Base-by-base conservation (phyloP, 2,329 filamentous ascomycete genomes). In the Colletotrichum chlorophyti region DNA sequence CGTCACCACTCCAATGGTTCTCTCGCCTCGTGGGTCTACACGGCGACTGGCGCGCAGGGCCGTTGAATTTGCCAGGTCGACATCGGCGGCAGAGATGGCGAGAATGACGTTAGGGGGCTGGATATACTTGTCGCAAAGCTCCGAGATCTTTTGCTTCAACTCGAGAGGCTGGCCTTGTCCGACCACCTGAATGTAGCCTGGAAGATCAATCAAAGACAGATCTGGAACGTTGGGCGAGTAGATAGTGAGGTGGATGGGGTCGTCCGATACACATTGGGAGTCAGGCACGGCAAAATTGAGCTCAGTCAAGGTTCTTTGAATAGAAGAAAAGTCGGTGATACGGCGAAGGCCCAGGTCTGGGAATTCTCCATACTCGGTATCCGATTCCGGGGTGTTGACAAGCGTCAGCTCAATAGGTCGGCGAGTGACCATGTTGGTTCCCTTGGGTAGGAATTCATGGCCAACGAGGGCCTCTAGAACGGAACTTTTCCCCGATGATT, bases 121-220 rank as follows among this genome's bases (percentile, higher is more conserved):
- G 48, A 99, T 99, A 69, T 99, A 99, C 77, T 97, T 98, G 74
- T 99, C 95, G 72, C 95, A 99, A 11, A 99, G 86, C 68, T 97
- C 93, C 3, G 91, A 86, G 63, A 99, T 99, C 77, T 96, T 97
- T 69, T 96, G 91, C 76, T 98, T 98, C 51, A 99, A 79, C 73
- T 97, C 89, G 4, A 89, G 78, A 0, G 95, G 95, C 68, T 99
- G 95, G 66, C 97, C 92, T 50, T 92, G 87, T 12, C 93, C 93
- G 11, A 91, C 89, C 27, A 99, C 93, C 70, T 99, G 96, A 52
- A 99, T 99, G 71, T 99, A 99, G 5, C 95, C 95, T 0, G 95
- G 95, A 12, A 99, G 82, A 74, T 99, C 96, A 66, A 98, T 99
- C 38, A 99, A 81, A 2, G 94, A 98, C 11, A 99, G 82, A 70